Evolutionary conservation across 768 basidiomycete genomes (phyloP).

Genomic region (Amanita inopinata): DNA sequence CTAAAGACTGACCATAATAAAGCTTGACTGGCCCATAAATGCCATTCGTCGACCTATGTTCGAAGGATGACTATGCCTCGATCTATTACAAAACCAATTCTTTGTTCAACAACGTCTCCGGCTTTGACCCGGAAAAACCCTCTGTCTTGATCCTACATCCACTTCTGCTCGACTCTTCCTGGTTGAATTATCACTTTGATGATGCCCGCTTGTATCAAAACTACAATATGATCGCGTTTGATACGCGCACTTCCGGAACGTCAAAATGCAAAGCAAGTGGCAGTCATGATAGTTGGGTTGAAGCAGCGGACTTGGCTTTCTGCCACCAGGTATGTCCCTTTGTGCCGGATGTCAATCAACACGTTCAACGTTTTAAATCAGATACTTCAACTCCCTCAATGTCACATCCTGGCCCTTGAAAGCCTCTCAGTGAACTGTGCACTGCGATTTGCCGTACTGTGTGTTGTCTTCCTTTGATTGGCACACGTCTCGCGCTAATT

Average conservation of each 20-base stretch:
- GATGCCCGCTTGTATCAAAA: conserved; percentile 48
- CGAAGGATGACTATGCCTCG: conserved; percentile 55
- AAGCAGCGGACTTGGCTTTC: conserved; percentile 67
- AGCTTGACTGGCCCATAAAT: too few relatives aligned
- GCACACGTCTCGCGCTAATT: neutral
- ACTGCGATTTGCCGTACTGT: conserved; percentile 59
- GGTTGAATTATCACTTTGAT: conserved; percentile 57
- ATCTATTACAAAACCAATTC: conserved; percentile 69
- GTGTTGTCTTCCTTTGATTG: conserved; percentile 20
- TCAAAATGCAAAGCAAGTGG: conserved; percentile 44
- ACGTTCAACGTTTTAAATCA: conserved; percentile 16
- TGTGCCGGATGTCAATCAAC: neutral
- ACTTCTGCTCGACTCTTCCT: conserved; percentile 56
- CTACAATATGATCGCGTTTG: conserved; percentile 71
- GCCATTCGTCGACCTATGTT: conserved; percentile 62
- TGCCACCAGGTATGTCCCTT: conserved; percentile 44
- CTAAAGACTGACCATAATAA: neutral
- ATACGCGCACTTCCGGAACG: conserved; percentile 54
- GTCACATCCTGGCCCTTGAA: conserved; percentile 68
- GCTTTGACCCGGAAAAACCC: conserved; percentile 56
- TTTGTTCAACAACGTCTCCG: conserved; percentile 45
- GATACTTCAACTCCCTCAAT: conserved; percentile 54
- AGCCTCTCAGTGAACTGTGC: conserved; percentile 45
- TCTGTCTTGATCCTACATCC: conserved; percentile 64
- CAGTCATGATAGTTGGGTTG: conserved; percentile 65